Conservation (phyloP, 345 rosid species). For the Brassica carinata region DNA sequence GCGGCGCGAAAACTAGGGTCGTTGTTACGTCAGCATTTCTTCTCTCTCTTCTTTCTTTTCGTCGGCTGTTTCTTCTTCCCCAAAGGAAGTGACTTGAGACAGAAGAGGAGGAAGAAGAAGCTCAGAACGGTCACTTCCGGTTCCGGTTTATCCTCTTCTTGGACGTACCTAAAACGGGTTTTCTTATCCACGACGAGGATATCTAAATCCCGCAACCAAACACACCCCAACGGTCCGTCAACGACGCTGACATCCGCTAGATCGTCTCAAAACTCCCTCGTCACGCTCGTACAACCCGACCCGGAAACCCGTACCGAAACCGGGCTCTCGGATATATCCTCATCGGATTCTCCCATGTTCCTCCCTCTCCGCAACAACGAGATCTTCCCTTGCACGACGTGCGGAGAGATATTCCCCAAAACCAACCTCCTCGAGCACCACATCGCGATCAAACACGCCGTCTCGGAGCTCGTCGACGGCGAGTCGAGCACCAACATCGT, state of each 20-base stretch:
- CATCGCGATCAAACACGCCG: slow-evolving; percentile 68
- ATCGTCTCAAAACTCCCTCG: slow-evolving; percentile 69
- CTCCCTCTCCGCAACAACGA: slow-evolving; percentile 64
- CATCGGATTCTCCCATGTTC: slow-evolving; percentile 41
- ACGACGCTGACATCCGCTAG: slow-evolving; percentile 57
- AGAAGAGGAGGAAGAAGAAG: slow-evolving; percentile 40
- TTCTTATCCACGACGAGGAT: slow-evolving; percentile 51
- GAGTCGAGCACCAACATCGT: slow-evolving; percentile 88
- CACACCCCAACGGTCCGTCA: slow-evolving; percentile 41
- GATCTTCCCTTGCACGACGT: slow-evolving; percentile 75
- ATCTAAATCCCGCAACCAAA: slow-evolving; percentile 37
- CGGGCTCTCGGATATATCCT: slow-evolving; percentile 40
- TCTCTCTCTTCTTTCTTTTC: slow-evolving; percentile 57
- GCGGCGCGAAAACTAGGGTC: slow-evolving; percentile 44
- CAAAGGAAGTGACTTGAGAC: slow-evolving; percentile 11
- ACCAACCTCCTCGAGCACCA: slow-evolving; percentile 74
- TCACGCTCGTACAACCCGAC: slow-evolving; percentile 45
- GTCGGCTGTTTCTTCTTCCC: slow-evolving; percentile 65
- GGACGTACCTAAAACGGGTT: slow-evolving; percentile 59
- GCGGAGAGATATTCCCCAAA: slow-evolving; percentile 77
- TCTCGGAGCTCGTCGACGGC: slow-evolving; percentile 72
- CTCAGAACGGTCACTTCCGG: slow-evolving; percentile 22
- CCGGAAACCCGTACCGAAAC: slow-evolving; percentile 30
- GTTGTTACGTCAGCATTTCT: slow-evolving; percentile 52
- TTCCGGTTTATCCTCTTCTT: slow-evolving; percentile 61